Evolutionary conservation across 2,329 filamentous ascomycete species (phyloP).

Genomic region (Claviceps spartinae): DNA sequence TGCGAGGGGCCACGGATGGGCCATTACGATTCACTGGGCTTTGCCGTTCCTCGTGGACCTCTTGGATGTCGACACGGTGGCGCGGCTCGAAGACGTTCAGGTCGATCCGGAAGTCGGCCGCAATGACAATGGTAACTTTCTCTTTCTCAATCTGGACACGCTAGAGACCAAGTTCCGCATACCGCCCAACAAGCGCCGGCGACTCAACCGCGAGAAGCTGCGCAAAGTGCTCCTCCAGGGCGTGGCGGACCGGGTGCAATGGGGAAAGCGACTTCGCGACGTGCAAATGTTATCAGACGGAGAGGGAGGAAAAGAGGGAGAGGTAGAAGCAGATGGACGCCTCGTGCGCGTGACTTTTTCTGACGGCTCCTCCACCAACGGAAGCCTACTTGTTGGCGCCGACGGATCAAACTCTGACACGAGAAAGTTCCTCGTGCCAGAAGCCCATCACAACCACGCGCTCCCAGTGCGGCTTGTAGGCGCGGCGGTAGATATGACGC

Average conservation of each 20-base stretch:
- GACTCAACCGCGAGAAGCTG: constrained; percentile 23
- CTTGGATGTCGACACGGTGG: constrained; percentile 12
- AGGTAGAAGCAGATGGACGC: not conserved
- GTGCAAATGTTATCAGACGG: constrained; percentile 11
- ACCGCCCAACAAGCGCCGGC: constrained; percentile 21
- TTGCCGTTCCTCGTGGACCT: constrained; percentile 20
- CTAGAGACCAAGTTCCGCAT: constrained; percentile 25
- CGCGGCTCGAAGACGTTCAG: constrained; percentile 14
- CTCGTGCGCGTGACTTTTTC: constrained; percentile 17
- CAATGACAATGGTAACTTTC: constrained; percentile 24
- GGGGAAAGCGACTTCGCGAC: constrained; percentile 18
- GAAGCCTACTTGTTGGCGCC: constrained; percentile 24
- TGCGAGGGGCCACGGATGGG: constrained; percentile 36
- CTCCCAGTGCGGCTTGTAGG: constrained; percentile 27
- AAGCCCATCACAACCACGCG: constrained; percentile 17
- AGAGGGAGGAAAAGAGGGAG: constrained; percentile 3
- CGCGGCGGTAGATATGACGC: constrained; percentile 22
- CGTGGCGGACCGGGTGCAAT: constrained; percentile 17
- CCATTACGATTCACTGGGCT: constrained; percentile 46
- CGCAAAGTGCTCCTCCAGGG: constrained; percentile 17
- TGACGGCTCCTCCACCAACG: constrained; percentile 19
- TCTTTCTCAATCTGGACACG: constrained; percentile 27
- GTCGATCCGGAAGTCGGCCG: constrained; percentile 24
- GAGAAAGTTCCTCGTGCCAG: constrained; percentile 20
- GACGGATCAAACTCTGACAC: constrained; percentile 26